Evolutionary conservation across 2,329 filamentous ascomycete genomes (phyloP).

Genomic region (Aspergillus fijiensis): DNA sequence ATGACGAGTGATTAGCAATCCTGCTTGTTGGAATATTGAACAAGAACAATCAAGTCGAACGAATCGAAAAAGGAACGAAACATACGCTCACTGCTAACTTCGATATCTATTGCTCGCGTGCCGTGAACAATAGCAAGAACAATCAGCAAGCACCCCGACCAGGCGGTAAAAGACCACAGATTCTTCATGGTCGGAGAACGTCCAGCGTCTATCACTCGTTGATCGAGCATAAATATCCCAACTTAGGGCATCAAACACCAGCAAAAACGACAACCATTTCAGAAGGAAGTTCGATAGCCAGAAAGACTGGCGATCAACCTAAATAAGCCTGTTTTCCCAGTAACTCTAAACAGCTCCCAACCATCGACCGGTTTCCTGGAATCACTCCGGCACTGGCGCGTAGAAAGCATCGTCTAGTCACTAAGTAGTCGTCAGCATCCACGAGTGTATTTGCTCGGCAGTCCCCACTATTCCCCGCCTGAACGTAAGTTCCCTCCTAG

Average conservation of each 20-base stretch:
- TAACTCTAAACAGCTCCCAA: background rate
- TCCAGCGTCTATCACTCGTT: background rate
- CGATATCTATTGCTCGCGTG: background rate
- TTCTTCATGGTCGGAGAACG: background rate
- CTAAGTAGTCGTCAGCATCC: background rate
- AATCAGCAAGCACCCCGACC: constrained; percentile 1
- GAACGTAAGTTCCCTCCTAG: background rate
- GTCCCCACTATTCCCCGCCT: background rate
- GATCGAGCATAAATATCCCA: background rate
- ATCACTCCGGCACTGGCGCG: background rate
- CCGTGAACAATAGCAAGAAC: background rate
- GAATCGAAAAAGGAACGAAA: background rate
- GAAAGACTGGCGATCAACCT: no score
- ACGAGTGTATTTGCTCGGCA: background rate
- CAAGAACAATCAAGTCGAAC: no score
- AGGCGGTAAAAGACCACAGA: background rate
- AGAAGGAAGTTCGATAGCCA: no score
- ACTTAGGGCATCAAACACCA: no score
- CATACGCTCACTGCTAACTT: constrained; percentile 6
- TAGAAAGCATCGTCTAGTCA: background rate
- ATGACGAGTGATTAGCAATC: background rate
- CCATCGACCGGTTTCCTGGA: background rate
- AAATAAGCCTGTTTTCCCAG: background rate
- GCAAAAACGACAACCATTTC: no score
- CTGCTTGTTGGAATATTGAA: no score